Evolutionary conservation across 1,284 basidiomycete genomes (phyloP), one percentile per base, ranked within the genome.

Genomic region (Moesziomyces sp.): DNA sequence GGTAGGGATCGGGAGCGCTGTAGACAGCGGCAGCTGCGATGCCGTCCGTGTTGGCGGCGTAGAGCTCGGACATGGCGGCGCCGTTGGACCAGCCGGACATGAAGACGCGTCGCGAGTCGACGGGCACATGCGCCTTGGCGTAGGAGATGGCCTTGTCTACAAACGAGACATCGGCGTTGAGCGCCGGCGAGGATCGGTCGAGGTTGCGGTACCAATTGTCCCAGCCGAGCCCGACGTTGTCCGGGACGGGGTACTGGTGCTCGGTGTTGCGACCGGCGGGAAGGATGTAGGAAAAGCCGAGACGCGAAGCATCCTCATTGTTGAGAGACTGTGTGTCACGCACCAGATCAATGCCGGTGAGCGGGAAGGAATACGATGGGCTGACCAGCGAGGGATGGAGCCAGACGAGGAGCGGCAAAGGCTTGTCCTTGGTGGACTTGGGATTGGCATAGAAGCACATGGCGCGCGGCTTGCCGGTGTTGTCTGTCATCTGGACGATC

Each of bases 171-270:
- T 68, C 65, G 23, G 52, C 46, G 40, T 69, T 69, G 45, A 69
- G 50, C 19, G 35, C 46, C 14, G 55, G 42, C n/a, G 66, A 69
- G 3, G 46, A 50, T n/a, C 66, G 66, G 23, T 69, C 66, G 10
- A 64, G 21, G 53, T 69, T 69, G 49, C 66, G 58, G 46, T 64
- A 64, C 66, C 66, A 69, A 28, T 69, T 63, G 58, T 69, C 66
- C 66, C 66, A 64, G 18, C 66, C 66, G 23, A 61, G 35, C 2
- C 58, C 58, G 1, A n/a, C 19, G 46, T 69, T 44, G 54, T 69
- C 66, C 0, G 66, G 66, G 19, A 54, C 16, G 4, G 66, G 54
- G 35, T 69, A 69, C 46, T 58, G 23, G 50, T 69, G 66, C 23
- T 28, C 47, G 1, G 66, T 64, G 53, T 69, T 69, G 10, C 66